Evolutionary conservation across 2,329 filamentous ascomycete genomes (phyloP), one percentile per base, ranked within the genome.

Genomic region (Coleophoma eucalyptorum): DNA sequence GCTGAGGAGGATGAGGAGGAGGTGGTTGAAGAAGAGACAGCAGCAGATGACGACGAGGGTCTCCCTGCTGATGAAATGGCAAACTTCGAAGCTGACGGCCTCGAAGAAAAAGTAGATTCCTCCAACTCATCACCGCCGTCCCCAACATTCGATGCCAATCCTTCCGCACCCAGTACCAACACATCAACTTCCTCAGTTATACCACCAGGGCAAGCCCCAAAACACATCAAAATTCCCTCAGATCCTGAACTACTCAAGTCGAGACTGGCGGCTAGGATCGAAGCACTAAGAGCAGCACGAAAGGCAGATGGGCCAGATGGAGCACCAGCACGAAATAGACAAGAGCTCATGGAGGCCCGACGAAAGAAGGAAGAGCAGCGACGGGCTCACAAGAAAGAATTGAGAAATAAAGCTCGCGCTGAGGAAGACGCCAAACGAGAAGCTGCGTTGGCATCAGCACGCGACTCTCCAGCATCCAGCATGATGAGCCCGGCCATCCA

Each of bases 261-360:
- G 51, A 86, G 92, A 42, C 77, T 99, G 46, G 85, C 88, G 50
- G 88, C 89, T 59, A 88, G 85, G 55, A 91, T 99, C 50, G 89
- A 94, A 60, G 86, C 86, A 43, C 82, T 97, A 46, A 88, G 93
- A 53, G 88, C 89, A 10, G 84, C 85, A 21, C 86, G 94, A 53
- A 96, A 96, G 68, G 92, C 93, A 5, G 90, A 95, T 60, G 90
- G 88, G 5, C 78, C 85, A 1, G 85, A 95, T 60, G 90, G 90
- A 53, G 86, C 87, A 62, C 86, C 88, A 15, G 89, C 93, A 51
- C 84, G 88, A 56, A 96, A 90, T 54, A 83, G 94, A 54, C 88
- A 96, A 70, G 92, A 97, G 66, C 80, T 99, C 12, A 90, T 99
- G 61, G 94, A 97, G 69, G 82, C 89, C 42, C 83, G 94, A 40